These are phyloP conservation scores for Apostasia ramifera DNA, from an alignment of 106 monocot genomes.

Conservation along the genomic window DNA sequence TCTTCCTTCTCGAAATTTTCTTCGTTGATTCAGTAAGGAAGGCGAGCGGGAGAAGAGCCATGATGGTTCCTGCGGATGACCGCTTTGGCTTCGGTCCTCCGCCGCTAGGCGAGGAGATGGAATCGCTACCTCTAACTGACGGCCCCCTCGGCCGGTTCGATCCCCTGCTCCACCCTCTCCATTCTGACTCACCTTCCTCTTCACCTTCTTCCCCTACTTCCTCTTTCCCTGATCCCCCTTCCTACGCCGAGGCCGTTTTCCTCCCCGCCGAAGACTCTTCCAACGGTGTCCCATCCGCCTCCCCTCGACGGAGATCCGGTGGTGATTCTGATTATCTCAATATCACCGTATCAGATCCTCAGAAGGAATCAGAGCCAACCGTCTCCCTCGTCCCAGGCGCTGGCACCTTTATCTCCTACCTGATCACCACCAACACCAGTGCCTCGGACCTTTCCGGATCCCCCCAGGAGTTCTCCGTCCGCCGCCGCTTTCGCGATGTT, in stretches of 20 bases:
- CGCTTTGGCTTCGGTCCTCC: slow-evolving; percentile 11
- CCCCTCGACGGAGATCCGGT: neutral
- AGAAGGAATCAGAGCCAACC: slow-evolving; percentile 58
- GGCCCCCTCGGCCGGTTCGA: slow-evolving; percentile 21
- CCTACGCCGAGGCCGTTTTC: slow-evolving; percentile 47
- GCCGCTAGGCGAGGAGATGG: slow-evolving; percentile 38
- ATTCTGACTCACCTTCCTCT: neutral
- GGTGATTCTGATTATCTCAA: slow-evolving; percentile 28
- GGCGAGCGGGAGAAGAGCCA: neutral
- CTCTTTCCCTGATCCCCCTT: slow-evolving; percentile 40
- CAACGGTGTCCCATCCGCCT: neutral
- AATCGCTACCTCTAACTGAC: slow-evolving; percentile 49
- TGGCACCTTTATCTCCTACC: slow-evolving; percentile 66
- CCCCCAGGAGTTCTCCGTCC: slow-evolving; percentile 35
- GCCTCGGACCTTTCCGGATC: neutral
- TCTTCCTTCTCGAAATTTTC: no score
- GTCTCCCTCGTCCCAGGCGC: slow-evolving; percentile 62
- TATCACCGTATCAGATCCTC: slow-evolving; percentile 78
- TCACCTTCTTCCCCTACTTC: slow-evolving; percentile 9
- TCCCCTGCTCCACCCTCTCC: slow-evolving; percentile 33
- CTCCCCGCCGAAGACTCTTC: slow-evolving; percentile 2
- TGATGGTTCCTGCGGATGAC: neutral
- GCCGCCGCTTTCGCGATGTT: slow-evolving; percentile 84
- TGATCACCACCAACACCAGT: slow-evolving; percentile 40
- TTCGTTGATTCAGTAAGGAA: neutral